Conservation (phyloP, 805 yeast species). For the Spathaspora gorwiae region DNA sequence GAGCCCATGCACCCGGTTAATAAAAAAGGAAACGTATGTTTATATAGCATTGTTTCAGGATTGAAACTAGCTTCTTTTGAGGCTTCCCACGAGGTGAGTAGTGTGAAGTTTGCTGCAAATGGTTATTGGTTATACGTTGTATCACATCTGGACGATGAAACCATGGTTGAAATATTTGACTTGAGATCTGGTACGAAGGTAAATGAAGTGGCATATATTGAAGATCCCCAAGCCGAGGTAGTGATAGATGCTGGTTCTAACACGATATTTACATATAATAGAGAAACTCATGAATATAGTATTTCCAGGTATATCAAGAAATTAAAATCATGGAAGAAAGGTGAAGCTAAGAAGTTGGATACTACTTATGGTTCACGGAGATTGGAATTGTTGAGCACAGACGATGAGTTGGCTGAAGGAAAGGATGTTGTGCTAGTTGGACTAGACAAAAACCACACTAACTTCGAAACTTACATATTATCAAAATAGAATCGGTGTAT, state of each 20-base stretch:
- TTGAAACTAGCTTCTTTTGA: slow-evolving; percentile 27
- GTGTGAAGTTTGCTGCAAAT: slow-evolving; percentile 52
- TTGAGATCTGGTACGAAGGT: slow-evolving; percentile 36
- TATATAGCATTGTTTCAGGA: slow-evolving; percentile 39
- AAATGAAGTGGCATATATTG: slow-evolving; percentile 23
- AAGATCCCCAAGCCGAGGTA: slow-evolving; percentile 15
- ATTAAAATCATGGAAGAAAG: slow-evolving; percentile 31
- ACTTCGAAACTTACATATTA: not conserved
- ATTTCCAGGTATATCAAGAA: slow-evolving; percentile 37
- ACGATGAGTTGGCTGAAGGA: not conserved
- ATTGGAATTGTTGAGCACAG: not conserved
- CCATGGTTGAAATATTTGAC: slow-evolving; percentile 42
- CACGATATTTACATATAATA: slow-evolving; percentile 4
- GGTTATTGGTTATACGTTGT: slow-evolving; percentile 57
- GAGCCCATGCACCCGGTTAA: slow-evolving; percentile 19
- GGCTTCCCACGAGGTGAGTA: slow-evolving; percentile 21
- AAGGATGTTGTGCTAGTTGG: not conserved
- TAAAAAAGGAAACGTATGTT: slow-evolving; percentile 21
- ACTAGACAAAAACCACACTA: not conserved
- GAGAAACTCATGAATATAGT: slow-evolving; percentile 12
- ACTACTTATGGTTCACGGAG: no score
- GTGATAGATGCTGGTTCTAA: slow-evolving; percentile 29
- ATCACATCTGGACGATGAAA: slow-evolving; percentile 13
- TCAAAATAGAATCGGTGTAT: not conserved
- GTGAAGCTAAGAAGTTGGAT: not conserved